Evolutionary conservation across 768 basidiomycete species (phyloP).

Genomic region (Serendipita sp.): DNA sequence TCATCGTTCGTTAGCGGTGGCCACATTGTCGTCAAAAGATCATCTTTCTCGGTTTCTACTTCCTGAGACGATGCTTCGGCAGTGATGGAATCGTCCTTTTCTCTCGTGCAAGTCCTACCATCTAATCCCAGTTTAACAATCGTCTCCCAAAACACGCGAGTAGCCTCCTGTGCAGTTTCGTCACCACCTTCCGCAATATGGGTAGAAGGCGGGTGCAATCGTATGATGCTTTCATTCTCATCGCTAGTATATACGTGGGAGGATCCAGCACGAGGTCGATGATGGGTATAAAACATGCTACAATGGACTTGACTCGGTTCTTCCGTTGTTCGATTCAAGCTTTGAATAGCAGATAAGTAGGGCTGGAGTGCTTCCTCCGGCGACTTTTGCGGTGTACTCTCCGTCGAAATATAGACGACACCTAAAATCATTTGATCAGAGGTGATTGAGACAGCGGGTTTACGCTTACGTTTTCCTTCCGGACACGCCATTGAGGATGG

Average conservation of each 20-base stretch:
- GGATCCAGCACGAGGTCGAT: constrained; percentile 12
- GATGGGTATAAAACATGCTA: constrained; percentile 40
- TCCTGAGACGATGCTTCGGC: neutral
- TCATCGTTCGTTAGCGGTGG: neutral
- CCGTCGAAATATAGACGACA: constrained; percentile 37
- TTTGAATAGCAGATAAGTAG: constrained; percentile 38
- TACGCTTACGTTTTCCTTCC: constrained; percentile 46
- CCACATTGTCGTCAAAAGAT: neutral
- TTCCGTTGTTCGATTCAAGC: constrained; percentile 11
- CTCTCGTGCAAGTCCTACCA: neutral
- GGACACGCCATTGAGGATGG: constrained; percentile 63
- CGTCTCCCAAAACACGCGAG: constrained; percentile 38
- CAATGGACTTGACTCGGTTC: constrained; percentile 11
- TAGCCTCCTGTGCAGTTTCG: constrained; percentile 38
- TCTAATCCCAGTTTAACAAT: constrained; percentile 13
- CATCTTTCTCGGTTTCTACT: neutral
- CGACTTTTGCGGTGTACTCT: constrained; percentile 12
- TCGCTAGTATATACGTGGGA: neutral
- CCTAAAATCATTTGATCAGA: constrained; percentile 22
- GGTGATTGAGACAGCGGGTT: neutral
- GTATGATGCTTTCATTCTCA: constrained; percentile 8
- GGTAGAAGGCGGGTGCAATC: constrained; percentile 21
- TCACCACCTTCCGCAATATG: constrained; percentile 39
- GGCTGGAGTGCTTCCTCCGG: constrained; percentile 34
- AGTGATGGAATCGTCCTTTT: neutral